These are phyloP conservation scores for Zostera marina DNA, from an alignment of 116 monocot genomes.

Conservation along the genomic window DNA sequence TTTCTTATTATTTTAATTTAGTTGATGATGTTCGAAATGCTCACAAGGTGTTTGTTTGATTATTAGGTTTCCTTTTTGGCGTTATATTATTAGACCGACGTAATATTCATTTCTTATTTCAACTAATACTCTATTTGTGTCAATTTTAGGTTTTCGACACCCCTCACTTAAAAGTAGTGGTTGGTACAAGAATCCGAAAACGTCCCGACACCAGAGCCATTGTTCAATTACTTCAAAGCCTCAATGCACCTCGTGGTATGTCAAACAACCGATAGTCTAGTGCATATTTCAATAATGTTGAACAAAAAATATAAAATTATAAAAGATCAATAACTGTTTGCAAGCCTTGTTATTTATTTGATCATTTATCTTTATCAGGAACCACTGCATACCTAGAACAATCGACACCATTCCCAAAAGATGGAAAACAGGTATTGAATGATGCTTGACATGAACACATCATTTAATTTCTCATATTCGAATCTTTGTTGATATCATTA, in stretches of 20 bases:
- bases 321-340: too few relatives aligned
- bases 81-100: too few relatives aligned
- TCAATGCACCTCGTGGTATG: slow-evolving; percentile 75
- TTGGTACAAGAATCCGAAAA: slow-evolving; percentile 62
- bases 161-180: slow-evolving; percentile 60
- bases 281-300: too few relatives aligned
- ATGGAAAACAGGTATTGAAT: slow-evolving; percentile 74
- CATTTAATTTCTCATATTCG: too few relatives aligned
- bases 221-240: slow-evolving; percentile 55
- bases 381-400: slow-evolving; percentile 86
- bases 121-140: background rate
- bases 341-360: background rate
- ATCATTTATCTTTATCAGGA: slow-evolving; percentile 36
- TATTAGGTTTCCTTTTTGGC: too few relatives aligned
- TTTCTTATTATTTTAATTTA: too few relatives aligned
- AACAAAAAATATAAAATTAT: too few relatives aligned
- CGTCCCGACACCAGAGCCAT: slow-evolving; percentile 82
- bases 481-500: background rate
- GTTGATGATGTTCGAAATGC: too few relatives aligned
- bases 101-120: too few relatives aligned
- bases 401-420: slow-evolving; percentile 72
- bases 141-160: slow-evolving; percentile 73
- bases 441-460: background rate
- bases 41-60: too few relatives aligned
- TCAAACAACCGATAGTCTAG: background rate